These are phyloP conservation scores for Eustoma russellianum DNA, from an alignment of 257 asterid genomes.

Conservation along the genomic window DNA sequence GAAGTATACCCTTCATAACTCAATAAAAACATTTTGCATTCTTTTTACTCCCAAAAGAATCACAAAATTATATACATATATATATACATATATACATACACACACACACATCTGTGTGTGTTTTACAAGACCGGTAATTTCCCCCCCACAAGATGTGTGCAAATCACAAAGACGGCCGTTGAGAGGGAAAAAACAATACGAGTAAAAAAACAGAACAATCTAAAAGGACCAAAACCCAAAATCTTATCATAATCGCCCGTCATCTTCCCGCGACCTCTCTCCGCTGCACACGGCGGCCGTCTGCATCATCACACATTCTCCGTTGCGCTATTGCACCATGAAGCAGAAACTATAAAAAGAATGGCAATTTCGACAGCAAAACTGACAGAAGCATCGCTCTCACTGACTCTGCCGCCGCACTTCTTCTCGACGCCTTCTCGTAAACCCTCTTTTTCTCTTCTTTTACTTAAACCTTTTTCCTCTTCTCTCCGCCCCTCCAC, in stretches of 20 bases:
- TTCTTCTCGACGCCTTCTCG: constrained; percentile 20
- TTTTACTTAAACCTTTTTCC: constrained; percentile 43
- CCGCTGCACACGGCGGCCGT: constrained; percentile 2
- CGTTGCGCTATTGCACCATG: neutral
- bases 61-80: too few species aligned
- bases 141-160: too few species aligned
- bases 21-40: too few species aligned
- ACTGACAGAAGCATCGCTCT: constrained; percentile 59
- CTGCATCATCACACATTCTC: neutral
- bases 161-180: too few species aligned
- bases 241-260: constrained; percentile 1
- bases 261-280: neutral
- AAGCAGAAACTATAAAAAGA: constrained; percentile 6
- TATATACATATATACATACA: too few species aligned
- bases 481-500: constrained; percentile 42
- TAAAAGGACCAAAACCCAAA: neutral
- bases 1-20: too few species aligned
- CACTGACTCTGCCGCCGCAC: constrained; percentile 22
- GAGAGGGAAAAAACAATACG: too few species aligned
- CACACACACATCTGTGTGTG: too few species aligned
- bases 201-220: too few species aligned
- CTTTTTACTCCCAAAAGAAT: too few species aligned
- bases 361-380: constrained; percentile 65
- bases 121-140: too few species aligned
- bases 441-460: constrained; percentile 24